These are phyloP conservation scores for Hypoxylon fragiforme DNA, from an alignment of 495 filamentous ascomycete species.

Conservation along the genomic window DNA sequence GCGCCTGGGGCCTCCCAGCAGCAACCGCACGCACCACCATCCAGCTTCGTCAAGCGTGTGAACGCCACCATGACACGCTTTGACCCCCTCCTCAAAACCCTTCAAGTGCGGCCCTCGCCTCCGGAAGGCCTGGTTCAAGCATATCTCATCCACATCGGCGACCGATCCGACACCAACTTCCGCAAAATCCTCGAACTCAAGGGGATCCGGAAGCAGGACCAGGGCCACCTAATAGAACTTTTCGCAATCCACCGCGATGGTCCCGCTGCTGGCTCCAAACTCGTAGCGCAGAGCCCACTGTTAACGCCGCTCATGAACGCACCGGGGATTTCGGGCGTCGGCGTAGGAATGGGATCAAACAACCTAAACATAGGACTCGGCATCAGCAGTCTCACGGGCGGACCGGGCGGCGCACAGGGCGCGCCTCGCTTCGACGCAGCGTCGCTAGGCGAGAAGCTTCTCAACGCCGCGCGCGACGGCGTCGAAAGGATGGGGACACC, in stretches of 20 bases:
- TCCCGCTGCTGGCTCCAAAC: conserved; percentile 57
- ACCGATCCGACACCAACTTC: conserved; percentile 91
- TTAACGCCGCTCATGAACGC: conserved; percentile 62
- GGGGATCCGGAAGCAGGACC: conserved; percentile 80
- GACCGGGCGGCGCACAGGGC: conserved; percentile 36
- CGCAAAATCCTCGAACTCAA: conserved; percentile 94
- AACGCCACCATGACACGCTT: conserved; percentile 81
- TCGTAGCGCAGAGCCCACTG: conserved; percentile 61
- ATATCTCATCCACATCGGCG: conserved; percentile 92
- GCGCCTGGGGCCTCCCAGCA: conserved; percentile 35
- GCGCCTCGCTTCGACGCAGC: conserved; percentile 76
- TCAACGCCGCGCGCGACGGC: conserved; percentile 88
- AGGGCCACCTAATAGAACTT: conserved; percentile 80
- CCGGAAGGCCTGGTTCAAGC: conserved; percentile 95
- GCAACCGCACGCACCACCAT: conserved; percentile 53
- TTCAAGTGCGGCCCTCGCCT: conserved; percentile 89
- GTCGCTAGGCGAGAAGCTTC: conserved; percentile 68
- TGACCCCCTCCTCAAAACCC: conserved; percentile 90
- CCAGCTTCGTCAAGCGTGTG: conserved; percentile 84
- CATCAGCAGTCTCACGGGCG: conserved; percentile 7
- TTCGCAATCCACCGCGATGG: conserved; percentile 79
- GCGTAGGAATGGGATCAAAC: conserved; percentile 40
- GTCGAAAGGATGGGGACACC: conserved; percentile 81
- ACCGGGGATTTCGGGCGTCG: conserved; percentile 42
- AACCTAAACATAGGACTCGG: conserved; percentile 25